Percentiles rank a stretch among this genome's conserved stretches.
phyloP scores from a whole-genome alignment of 345 rosid species.

The Cardamine chenopodiifolia region DNA sequence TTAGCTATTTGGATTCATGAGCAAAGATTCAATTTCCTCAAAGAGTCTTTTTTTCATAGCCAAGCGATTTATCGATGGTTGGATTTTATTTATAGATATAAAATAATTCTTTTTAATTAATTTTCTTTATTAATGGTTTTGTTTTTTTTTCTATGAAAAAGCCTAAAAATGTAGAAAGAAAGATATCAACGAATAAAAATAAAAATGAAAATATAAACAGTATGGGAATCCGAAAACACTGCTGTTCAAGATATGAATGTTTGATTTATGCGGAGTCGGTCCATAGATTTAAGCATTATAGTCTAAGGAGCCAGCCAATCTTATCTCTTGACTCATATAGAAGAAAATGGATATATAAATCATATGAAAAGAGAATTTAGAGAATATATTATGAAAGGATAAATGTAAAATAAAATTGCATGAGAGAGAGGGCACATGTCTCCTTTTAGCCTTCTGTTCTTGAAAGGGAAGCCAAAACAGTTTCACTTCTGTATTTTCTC shows the following conservation, averaged over 20 bases:
- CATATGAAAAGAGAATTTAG: constrained; percentile 18
- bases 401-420: constrained; percentile 39
- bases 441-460: constrained; percentile 47
- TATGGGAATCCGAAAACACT: constrained; percentile 40
- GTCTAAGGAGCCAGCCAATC: constrained; percentile 34
- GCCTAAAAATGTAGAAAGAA: neutral
- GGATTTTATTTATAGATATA: neutral
- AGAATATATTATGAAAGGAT: constrained; percentile 11
- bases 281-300: constrained; percentile 36
- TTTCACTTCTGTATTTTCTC: constrained; percentile 40
- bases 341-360: constrained; percentile 25
- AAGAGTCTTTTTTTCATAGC: neutral
- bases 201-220: constrained; percentile 5
- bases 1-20: neutral
- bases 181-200: neutral
- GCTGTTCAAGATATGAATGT: constrained; percentile 38
- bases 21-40: too few relatives aligned
- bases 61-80: neutral
- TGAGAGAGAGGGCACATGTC: constrained; percentile 48
- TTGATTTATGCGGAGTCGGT: constrained; percentile 39
- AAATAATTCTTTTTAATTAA: neutral
- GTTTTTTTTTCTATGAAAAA: neutral
- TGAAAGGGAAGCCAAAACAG: constrained; percentile 45
- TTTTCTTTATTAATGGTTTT: neutral
- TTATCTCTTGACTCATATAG: constrained; percentile 33